phyloP scores from a whole-genome alignment of 148 eudicot genomes.

The Amaranthus hypochondriacus region DNA sequence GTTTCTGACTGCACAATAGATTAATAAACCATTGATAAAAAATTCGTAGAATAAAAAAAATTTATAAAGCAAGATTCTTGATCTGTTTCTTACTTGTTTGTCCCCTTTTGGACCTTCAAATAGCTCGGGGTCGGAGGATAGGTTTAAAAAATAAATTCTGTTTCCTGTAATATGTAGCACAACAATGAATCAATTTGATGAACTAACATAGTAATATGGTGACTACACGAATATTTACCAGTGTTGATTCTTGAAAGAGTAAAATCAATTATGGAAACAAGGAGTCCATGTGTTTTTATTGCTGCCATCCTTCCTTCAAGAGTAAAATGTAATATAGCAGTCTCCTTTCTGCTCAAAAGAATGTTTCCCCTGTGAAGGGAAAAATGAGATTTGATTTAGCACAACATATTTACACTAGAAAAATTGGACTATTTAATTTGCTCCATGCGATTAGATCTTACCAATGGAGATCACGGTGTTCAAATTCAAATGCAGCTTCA shows the following conservation, averaged over 20 bases:
- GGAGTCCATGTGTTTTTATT: slow-evolving; percentile 61
- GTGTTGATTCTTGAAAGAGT: slow-evolving; percentile 94
- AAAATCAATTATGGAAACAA: slow-evolving; percentile 80
- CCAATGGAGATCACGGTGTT: slow-evolving; percentile 97
- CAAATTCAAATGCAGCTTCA: slow-evolving; percentile 92
- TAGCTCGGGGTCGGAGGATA: slow-evolving; percentile 84
- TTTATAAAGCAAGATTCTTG: neutral
- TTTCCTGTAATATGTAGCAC: slow-evolving; percentile 47
- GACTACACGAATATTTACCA: slow-evolving; percentile 34
- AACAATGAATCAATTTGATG: slow-evolving; percentile 9
- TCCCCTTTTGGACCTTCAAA: slow-evolving; percentile 90
- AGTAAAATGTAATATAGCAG: slow-evolving; percentile 41
- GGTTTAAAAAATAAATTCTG: slow-evolving; percentile 75
- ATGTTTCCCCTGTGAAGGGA: slow-evolving; percentile 70
- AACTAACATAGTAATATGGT: neutral
- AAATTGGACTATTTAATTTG: neutral
- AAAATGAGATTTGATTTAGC: neutral
- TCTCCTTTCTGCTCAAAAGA: slow-evolving; percentile 66
- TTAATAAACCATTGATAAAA: neutral
- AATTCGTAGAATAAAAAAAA: neutral
- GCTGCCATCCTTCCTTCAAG: slow-evolving; percentile 56
- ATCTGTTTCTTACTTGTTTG: slow-evolving; percentile 64
- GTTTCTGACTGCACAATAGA: slow-evolving; percentile 70
- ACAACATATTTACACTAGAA: slow-evolving; percentile 1
- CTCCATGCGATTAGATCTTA: slow-evolving; percentile 25